Evolutionary conservation across 2,329 filamentous ascomycete species (phyloP).

Genomic region (Fusarium sp.): DNA sequence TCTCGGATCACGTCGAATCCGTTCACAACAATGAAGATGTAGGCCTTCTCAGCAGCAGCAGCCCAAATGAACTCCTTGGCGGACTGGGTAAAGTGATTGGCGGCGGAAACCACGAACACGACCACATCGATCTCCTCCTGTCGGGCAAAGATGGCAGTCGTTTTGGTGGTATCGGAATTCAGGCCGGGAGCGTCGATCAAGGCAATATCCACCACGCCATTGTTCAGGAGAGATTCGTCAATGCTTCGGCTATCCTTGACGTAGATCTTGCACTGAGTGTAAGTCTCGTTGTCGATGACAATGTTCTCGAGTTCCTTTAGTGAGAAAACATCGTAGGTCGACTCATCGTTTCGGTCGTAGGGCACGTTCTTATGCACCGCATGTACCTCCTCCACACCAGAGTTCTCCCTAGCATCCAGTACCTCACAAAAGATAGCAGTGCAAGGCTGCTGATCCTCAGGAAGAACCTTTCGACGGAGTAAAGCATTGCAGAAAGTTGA

Average conservation of each 20-base stretch:
- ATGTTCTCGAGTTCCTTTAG: conserved; percentile 84
- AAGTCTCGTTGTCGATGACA: conserved; percentile 86
- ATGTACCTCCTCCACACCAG: conserved; percentile 91
- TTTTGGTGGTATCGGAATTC: conserved; percentile 96
- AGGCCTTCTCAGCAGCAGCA: conserved; percentile 94
- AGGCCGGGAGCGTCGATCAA: conserved; percentile 95
- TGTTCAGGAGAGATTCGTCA: conserved; percentile 93
- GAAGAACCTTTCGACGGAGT: conserved; percentile 87
- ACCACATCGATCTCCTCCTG: conserved; percentile 99
- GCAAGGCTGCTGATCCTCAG: conserved; percentile 97
- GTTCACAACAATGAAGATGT: conserved; percentile 99
- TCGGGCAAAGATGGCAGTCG: conserved; percentile 93
- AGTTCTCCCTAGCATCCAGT: conserved; percentile 89
- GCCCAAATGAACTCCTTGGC: conserved; percentile 98
- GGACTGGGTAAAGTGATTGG: conserved; percentile 96
- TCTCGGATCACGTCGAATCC: conserved; percentile 94
- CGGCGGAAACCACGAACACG: conserved; percentile 96
- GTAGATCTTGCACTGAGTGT: conserved; percentile 96
- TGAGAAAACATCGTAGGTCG: conserved; percentile 87
- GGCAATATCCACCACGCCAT: conserved; percentile 96
- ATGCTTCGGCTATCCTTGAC: conserved; percentile 88
- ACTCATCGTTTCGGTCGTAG: conserved; percentile 91
- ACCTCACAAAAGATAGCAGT: conserved; percentile 99
- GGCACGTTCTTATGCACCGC: conserved; percentile 82
- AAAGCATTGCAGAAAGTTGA: conserved; percentile 99